Conservation (phyloP, 1,284 basidiomycete genomes). For the Sanghuangporus baumii region DNA sequence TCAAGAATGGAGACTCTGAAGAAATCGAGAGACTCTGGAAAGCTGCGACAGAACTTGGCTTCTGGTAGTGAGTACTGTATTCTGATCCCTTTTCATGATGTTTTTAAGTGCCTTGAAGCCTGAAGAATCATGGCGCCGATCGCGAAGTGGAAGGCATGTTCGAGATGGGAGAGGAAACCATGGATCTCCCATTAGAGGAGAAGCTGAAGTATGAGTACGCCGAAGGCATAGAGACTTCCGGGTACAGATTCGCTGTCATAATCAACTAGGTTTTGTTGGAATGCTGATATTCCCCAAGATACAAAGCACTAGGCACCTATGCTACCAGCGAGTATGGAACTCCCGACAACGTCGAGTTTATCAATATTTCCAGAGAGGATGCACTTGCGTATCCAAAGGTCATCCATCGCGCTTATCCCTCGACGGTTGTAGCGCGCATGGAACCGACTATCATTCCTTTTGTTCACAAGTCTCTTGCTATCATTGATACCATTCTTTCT, state of each 20-base stretch:
- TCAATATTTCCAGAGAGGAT: conserved; percentile 66
- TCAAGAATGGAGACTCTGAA: conserved; percentile 31
- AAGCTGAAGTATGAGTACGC: conserved; percentile 64
- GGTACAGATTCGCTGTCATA: conserved; percentile 31
- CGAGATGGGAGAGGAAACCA: conserved; percentile 48
- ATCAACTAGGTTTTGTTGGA: background rate
- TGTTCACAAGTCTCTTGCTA: conserved; percentile 47
- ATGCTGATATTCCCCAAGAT: conserved; percentile 32
- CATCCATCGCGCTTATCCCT: conserved; percentile 51
- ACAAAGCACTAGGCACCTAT: conserved; percentile 58
- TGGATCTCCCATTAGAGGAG: conserved; percentile 54
- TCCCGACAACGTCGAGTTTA: conserved; percentile 55
- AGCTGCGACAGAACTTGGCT: conserved; percentile 45
- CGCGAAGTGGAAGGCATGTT: conserved; percentile 54
- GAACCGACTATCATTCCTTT: conserved; percentile 46
- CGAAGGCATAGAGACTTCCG: conserved; percentile 54
- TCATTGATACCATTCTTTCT: conserved; percentile 48
- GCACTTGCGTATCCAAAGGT: conserved; percentile 48
- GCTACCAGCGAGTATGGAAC: conserved; percentile 54
- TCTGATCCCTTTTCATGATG: background rate
- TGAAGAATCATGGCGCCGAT: conserved; percentile 56
- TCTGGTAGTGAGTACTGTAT: conserved; percentile 44
- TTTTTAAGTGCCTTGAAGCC: conserved; percentile 27
- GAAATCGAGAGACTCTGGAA: conserved; percentile 45
- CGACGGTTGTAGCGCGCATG: conserved; percentile 46